Base-by-base conservation (phyloP, 2,329 filamentous ascomycete species). In the Sphaerulina musiva region DNA sequence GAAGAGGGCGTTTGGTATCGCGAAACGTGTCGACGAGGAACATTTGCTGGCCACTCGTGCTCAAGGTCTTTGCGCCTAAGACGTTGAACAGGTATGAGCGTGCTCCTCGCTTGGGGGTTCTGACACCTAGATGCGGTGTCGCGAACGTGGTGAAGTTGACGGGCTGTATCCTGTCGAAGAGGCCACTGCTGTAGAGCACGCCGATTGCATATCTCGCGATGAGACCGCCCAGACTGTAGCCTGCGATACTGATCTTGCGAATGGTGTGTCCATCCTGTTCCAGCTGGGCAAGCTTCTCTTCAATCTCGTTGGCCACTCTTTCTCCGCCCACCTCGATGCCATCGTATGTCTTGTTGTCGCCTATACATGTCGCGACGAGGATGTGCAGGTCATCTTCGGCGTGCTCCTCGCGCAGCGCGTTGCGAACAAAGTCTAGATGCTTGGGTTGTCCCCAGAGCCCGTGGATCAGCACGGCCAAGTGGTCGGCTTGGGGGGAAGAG, bases 121-220 rank as follows among this genome's bases (percentile, higher is more conserved):
- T 69, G 5, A 76, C 73, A 10, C 76, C 76, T 77, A 96, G 54
- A 86, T 73, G 67, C 78, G 80, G 92, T 32, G 87, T 85, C 4
- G 87, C 92, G 71, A 97, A 96, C 1, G 91, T 95, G 2, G 86
- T 89, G 72, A 97, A 96, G 76, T 95, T 96, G 72, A 92, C 81
- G 60, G 92, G 92, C 67, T 89, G 79, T 26, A 97, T 78, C 54
- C 79, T 78, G 53, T 95, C 85, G 53, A 97, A 83, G 54, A 89
- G 77, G 7, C 90, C 89, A 64, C 86, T 87, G 51, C 87, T 84
- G 63, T 91, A 82, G 3, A 97, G 77, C 64, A 97, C 74, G 0
- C 92, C 92, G 53, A 95, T 80, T 1, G 88, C 86, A 73, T 95
- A 97, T 56, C 92, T 80, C 8, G 89, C 84, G 4, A 97, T 83